These are phyloP conservation scores for Penicillium oxalicum DNA, from an alignment of 2,329 filamentous ascomycete genomes.

Conservation along the genomic window DNA sequence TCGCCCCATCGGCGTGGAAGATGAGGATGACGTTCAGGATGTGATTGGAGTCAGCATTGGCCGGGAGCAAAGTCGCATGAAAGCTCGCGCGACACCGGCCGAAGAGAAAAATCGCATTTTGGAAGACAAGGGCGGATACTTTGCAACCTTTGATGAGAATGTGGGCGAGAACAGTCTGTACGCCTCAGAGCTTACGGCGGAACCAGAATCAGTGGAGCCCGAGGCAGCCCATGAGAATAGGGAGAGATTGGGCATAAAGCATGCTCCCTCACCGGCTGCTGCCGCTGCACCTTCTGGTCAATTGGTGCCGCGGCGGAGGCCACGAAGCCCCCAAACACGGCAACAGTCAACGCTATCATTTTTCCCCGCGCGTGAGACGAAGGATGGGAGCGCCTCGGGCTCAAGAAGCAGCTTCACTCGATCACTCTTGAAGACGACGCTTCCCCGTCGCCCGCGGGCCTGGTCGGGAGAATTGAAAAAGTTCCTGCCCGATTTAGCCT, in stretches of 20 bases:
- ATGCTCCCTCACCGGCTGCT: too few relatives aligned
- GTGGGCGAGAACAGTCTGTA: conserved; percentile 27
- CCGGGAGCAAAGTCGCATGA: conserved; percentile 51
- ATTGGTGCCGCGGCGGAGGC: conserved; percentile 8
- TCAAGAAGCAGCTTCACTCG: conserved; percentile 31
- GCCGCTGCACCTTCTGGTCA: conserved; percentile 1
- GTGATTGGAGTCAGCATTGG: conserved; percentile 57
- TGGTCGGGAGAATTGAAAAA: conserved; percentile 36
- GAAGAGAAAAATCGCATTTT: conserved; percentile 55
- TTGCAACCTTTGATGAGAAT: conserved; percentile 36
- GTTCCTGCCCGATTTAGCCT: conserved; percentile 32
- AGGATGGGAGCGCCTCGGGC: conserved; percentile 10
- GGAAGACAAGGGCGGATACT: conserved; percentile 46
- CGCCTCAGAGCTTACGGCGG: conserved; percentile 26
- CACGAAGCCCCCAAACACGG: conserved; percentile 14
- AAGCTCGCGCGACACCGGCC: conserved; percentile 52
- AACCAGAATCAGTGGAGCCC: conserved; percentile 25
- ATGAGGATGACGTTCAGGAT: conserved; percentile 33
- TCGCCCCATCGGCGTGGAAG: conserved; percentile 9
- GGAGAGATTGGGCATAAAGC: too few relatives aligned
- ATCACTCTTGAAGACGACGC: conserved; percentile 28
- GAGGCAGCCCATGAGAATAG: background rate
- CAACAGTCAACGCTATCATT: conserved; percentile 1
- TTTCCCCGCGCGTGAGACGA: conserved; percentile 4
- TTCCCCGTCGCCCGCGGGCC: conserved; percentile 31